Evolutionary conservation across 148 eudicot species (phyloP), one percentile per base, ranked within the genome.

Genomic region (Beta vulgaris): DNA sequence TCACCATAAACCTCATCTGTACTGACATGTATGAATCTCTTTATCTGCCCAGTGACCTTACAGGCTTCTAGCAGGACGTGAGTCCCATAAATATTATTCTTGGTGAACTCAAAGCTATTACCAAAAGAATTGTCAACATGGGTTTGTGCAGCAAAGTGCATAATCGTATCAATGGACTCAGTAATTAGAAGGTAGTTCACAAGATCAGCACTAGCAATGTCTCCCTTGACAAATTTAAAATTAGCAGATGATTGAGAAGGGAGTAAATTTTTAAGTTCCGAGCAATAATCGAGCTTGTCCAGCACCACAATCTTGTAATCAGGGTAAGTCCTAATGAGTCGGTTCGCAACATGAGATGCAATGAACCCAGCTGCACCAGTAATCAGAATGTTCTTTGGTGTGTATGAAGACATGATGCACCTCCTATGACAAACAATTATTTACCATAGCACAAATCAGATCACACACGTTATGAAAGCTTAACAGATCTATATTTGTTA

Each of bases 111-210:
- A 31, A 86, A n/a, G n/a, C n/a, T n/a, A n/a, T n/a, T n/a, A n/a
- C n/a, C n/a, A n/a, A n/a, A n/a, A n/a, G n/a, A n/a, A 82, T 85
- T 89, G 62, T 87, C 90, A 9, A 89, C 88, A 29, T 85, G 88
- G 42, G 92, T 86, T 42, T 85, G 88, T 46, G 92, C 90, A 57
- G 90, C 92, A 76, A 88, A 88, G 84, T 89, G 87, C 87, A 89
- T 80, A 31, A 86, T 77, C 2, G 91, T 88, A 83, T 88, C 89
- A 18, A 88, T 82, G 62, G 79, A 51, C 78, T 88, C 89, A 0
- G 87, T 72, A 43, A 73, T 65, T 18, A 86, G 85, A 13, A 86
- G 69, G 59, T 76, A n/a, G n/a, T n/a, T n/a, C n/a, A n/a, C n/a
- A n/a, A n/a, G n/a, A n/a, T n/a, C n/a, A n/a, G n/a, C n/a, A n/a